Base-by-base conservation (phyloP, 345 rosid species). In the Murraya koenigii region DNA sequence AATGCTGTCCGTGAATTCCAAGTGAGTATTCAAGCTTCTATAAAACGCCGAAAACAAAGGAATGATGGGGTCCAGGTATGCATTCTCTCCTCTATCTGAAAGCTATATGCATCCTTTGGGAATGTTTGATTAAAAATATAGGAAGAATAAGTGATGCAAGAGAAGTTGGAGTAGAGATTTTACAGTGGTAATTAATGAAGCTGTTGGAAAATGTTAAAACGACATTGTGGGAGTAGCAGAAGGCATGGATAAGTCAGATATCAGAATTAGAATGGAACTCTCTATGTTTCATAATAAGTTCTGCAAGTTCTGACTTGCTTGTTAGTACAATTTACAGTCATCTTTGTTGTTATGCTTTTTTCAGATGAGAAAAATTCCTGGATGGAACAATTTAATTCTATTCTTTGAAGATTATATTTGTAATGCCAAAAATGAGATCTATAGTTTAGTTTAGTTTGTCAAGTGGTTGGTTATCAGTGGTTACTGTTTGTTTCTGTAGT, bases 41-140 rank as follows among this genome's bases (percentile, higher is more conserved):
- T 89, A 73, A 97, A 94, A 81, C 95, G 98, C 7, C 88, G 97
- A 81, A 97, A 94, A 83, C 99, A 94, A 85, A 94, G 98, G 81
- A 97, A 97, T 79, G 99, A 97, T 71, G 89, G 93, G 63, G 70
- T 97, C 81, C 98, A 86, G 95, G 99, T 96, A 84, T 72, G 71
- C 28, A 66, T 69, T 65, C 56, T 80, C 20, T 65, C 67, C 66
- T 65, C 63, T 66, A 25, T 49, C 61, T 65, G 47, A 33, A 65
- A 66, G 33, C 25, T 52, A 44, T 49, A 17, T 55, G 25, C 35
- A 33, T 49, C 22, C 41, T 13, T 2, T 25, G 41, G 25, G 38
- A n/a, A 35, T 32, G 38, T 75, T 54, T 66, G 71, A 32, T 49
- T 30, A 26, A 47, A 64, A 63, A 8, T 22, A n/a, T 22, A 7